Percentiles rank a stretch among this genome's conserved stretches.
phyloP scores from a whole-genome alignment of 2,329 filamentous ascomycete species.

The Pseudopithomyces chartarum region DNA sequence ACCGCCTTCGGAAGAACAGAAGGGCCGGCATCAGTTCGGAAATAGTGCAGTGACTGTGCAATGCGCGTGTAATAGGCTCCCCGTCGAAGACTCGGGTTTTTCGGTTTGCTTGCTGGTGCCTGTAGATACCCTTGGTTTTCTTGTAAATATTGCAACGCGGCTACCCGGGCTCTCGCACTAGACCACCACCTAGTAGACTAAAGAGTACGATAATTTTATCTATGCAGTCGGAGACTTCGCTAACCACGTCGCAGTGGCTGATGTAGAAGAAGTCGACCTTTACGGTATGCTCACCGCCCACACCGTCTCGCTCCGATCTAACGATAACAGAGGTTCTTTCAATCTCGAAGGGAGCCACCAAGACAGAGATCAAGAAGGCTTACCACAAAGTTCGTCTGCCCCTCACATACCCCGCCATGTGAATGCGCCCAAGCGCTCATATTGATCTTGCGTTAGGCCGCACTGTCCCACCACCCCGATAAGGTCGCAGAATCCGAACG shows the following conservation, averaged over 20 bases:
- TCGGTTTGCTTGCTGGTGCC: slow-evolving; percentile 4
- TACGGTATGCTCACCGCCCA: slow-evolving; percentile 51
- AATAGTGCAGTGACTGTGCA: slow-evolving; percentile 1
- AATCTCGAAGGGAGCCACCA: slow-evolving; percentile 71
- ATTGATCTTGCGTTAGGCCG: slow-evolving; percentile 63
- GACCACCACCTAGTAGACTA: neutral
- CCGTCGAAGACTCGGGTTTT: neutral
- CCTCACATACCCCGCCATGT: neutral
- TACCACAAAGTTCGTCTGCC: slow-evolving; percentile 80
- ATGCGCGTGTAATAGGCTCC: slow-evolving; percentile 15
- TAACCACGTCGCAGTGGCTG: slow-evolving; percentile 27
- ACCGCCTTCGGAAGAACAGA: slow-evolving; percentile 13
- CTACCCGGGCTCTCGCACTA: neutral
- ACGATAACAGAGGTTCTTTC: slow-evolving; percentile 72
- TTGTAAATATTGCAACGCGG: neutral
- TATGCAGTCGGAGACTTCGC: neutral
- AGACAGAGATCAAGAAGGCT: slow-evolving; percentile 89
- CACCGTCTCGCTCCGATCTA: slow-evolving; percentile 20
- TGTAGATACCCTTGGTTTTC: slow-evolving; percentile 4
- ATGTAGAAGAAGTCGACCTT: slow-evolving; percentile 61
- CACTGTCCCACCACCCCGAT: slow-evolving; percentile 88
- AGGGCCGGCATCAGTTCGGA: slow-evolving; percentile 17
- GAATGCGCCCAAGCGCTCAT: slow-evolving; percentile 3
- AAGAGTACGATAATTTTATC: slow-evolving; percentile 1
- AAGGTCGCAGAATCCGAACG: slow-evolving; percentile 89